Conservation (phyloP, 495 filamentous ascomycete genomes). For the Stereocaulon alpinum region DNA sequence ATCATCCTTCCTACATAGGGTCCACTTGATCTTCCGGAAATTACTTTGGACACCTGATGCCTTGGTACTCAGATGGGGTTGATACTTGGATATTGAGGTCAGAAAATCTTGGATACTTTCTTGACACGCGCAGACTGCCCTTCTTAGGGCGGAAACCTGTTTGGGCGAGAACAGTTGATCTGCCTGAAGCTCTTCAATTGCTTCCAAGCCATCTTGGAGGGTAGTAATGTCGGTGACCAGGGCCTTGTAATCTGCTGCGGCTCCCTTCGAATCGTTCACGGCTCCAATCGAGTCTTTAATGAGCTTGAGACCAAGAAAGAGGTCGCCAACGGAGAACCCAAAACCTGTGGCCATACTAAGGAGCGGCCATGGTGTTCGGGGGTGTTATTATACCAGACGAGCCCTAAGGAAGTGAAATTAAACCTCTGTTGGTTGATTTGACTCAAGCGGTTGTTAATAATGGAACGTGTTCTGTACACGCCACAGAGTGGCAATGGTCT, state of each 20-base stretch:
- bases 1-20: slow-evolving; percentile 25
- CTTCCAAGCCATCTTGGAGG: slow-evolving; percentile 25
- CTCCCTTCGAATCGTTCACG: slow-evolving; percentile 24
- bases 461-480: background rate
- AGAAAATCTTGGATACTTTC: slow-evolving; percentile 21
- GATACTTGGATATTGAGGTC: slow-evolving; percentile 20
- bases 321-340: slow-evolving; percentile 30
- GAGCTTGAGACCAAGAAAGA: slow-evolving; percentile 25
- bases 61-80: slow-evolving; percentile 17
- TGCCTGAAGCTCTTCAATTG: slow-evolving; percentile 22
- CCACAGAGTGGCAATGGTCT: too few relatives aligned
- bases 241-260: slow-evolving; percentile 23
- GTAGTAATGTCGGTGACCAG: slow-evolving; percentile 24
- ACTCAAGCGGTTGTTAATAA: background rate
- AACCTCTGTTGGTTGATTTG: background rate
- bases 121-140: slow-evolving; percentile 16
- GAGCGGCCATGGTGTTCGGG: background rate
- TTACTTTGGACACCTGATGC: slow-evolving; percentile 12
- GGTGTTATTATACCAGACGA: background rate
- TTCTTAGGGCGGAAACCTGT: slow-evolving; percentile 15
- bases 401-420: background rate
- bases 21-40: slow-evolving; percentile 27
- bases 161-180: slow-evolving; percentile 8
- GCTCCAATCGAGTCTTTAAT: slow-evolving; percentile 30
- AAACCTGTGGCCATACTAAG: slow-evolving; percentile 29